phyloP scores from a whole-genome alignment of 2,329 filamentous ascomycete species.

The Metarhizium anisopliae region DNA sequence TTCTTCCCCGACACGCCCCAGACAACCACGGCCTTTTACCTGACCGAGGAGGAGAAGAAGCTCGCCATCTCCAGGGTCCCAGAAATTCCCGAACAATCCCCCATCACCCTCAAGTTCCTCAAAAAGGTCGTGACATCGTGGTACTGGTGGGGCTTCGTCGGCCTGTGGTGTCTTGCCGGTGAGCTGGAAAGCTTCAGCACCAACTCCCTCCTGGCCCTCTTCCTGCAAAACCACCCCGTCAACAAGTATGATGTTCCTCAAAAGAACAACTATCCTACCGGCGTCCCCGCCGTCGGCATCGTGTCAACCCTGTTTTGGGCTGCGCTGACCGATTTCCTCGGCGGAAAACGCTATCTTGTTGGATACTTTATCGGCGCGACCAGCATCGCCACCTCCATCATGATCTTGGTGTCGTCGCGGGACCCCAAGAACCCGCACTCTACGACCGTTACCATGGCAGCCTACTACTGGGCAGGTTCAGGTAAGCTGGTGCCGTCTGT shows the following conservation, averaged over 20 bases:
- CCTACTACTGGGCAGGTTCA: constrained; percentile 61
- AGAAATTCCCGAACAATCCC: constrained; percentile 25
- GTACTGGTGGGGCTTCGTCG: constrained; percentile 58
- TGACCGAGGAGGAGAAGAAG: constrained; percentile 35
- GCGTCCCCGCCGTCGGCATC: constrained; percentile 47
- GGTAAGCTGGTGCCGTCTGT: neutral
- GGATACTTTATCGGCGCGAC: constrained; percentile 60
- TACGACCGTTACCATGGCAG: constrained; percentile 49
- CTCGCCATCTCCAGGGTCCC: constrained; percentile 35
- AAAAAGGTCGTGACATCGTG: constrained; percentile 48
- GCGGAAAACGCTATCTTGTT: constrained; percentile 55
- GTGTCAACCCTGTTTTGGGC: constrained; percentile 60
- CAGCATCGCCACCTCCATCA: constrained; percentile 50
- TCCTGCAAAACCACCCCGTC: constrained; percentile 38
- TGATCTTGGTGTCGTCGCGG: constrained; percentile 48
- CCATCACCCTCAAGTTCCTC: constrained; percentile 39
- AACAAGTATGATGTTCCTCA: constrained; percentile 35
- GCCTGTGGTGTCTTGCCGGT: constrained; percentile 61
- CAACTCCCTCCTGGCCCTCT: constrained; percentile 48
- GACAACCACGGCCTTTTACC: constrained; percentile 33
- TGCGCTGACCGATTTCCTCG: constrained; percentile 55
- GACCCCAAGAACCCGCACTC: constrained; percentile 27
- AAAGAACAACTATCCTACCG: constrained; percentile 48
- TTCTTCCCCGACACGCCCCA: constrained; percentile 34
- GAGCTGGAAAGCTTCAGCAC: constrained; percentile 63